These are phyloP conservation scores for Bipolaris bicolor DNA, from an alignment of 2,329 filamentous ascomycete species.

Conservation along the genomic window DNA sequence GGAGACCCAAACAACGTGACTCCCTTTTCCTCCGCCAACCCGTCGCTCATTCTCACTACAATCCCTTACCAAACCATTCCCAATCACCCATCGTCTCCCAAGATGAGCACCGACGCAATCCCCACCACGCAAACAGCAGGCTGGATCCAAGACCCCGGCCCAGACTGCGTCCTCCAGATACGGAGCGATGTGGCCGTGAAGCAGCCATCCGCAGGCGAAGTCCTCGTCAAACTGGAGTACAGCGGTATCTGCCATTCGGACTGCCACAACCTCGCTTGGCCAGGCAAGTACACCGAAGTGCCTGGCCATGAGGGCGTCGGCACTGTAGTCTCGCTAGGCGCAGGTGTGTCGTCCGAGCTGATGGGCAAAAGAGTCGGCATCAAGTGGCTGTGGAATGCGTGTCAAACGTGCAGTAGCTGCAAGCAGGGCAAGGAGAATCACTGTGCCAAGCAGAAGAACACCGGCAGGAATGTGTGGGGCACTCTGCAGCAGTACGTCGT, in stretches of 20 bases:
- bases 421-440: slow-evolving; percentile 49
- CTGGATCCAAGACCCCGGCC: slow-evolving; percentile 47
- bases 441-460: slow-evolving; percentile 52
- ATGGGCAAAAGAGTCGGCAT: slow-evolving; percentile 51
- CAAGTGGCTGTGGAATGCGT: slow-evolving; percentile 56
- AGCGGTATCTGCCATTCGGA: slow-evolving; percentile 58
- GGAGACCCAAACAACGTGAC: background rate
- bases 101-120: slow-evolving; percentile 20
- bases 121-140: slow-evolving; percentile 45
- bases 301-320: slow-evolving; percentile 58
- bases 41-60: too few relatives aligned
- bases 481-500: slow-evolving; percentile 47
- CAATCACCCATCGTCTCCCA: background rate
- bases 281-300: slow-evolving; percentile 53
- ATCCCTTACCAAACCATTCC: too few relatives aligned
- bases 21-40: background rate
- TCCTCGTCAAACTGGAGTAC: slow-evolving; percentile 57
- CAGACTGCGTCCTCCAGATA: slow-evolving; percentile 46
- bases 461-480: slow-evolving; percentile 47
- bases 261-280: slow-evolving; percentile 54
- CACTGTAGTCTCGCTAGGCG: slow-evolving; percentile 48
- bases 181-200: slow-evolving; percentile 47
- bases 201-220: slow-evolving; percentile 47
- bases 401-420: slow-evolving; percentile 49
- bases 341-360: slow-evolving; percentile 30